Evolutionary conservation across 257 asterid species (phyloP), one percentile per base, ranked within the genome.

Genomic region (Verbascum thapsus): DNA sequence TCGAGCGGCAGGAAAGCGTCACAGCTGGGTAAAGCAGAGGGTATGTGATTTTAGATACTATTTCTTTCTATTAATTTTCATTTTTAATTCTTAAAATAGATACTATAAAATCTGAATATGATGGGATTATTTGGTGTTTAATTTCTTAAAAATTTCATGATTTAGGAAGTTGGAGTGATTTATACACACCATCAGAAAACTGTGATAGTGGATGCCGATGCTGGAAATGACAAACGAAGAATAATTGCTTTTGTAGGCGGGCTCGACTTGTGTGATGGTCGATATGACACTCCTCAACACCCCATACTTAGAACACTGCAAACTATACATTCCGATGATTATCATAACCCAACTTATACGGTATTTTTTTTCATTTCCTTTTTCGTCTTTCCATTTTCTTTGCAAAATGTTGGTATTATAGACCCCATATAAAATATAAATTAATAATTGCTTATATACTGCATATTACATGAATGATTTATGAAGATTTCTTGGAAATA

Each of bases 131-230:
- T 5, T 43, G 58, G 58, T 55, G n/a, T 57, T 67, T 47, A 35
- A 64, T 66, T 39, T 66, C 69, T 51, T 48, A 40, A n/a, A n/a
- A 30, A 32, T 72, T 75, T 60, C 49, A 53, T 74, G 73, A 64
- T 65, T n/a, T 74, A 94, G 99, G 99, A 94, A 90, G 97, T 88
- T 63, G 98, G 86, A 66, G 88, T 76, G 30, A 90, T 94, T 70
- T 94, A 90, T 65, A 94, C 99, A 7, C 98, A 94, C 82, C 99
- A 94, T 74, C 99, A 94, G 81, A 94, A 94, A 82, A 90, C 98
- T 17, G 92, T 94, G 69, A 62, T 94, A 56, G 88, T 88, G 49
- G 99, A 94, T 72, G 88, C 95, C 39, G 99, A 94, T 75, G 99
- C 99, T 71, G 99, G 99, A 64, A 77, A 80, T 68, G 71, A 74